Percentiles rank a stretch among this genome's conserved stretches.
These are phyloP conservation scores for Apostasia shenzhenica DNA, from an alignment of 106 monocot species.

Conservation along the genomic window DNA sequence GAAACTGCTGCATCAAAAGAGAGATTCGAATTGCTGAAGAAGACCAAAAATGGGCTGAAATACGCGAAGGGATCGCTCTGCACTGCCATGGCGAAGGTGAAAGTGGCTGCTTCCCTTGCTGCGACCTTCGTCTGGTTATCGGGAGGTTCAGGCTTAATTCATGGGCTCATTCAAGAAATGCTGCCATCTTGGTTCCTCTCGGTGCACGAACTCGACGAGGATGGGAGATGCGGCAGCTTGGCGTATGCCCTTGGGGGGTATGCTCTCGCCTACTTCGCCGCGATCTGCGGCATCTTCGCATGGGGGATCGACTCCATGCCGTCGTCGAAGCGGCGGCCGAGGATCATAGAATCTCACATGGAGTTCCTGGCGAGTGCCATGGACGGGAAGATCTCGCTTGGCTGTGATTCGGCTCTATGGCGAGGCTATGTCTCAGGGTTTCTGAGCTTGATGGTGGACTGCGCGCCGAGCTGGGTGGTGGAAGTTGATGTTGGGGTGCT, in stretches of 20 bases:
- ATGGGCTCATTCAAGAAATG: constrained; percentile 70
- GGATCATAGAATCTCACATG: constrained; percentile 57
- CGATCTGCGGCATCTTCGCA: constrained; percentile 72
- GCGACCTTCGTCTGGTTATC: constrained; percentile 84
- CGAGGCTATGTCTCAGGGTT: constrained; percentile 62
- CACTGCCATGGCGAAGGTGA: constrained; percentile 42
- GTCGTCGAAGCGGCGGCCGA: constrained; percentile 35
- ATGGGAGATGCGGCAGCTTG: constrained; percentile 22
- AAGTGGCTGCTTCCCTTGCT: constrained; percentile 59
- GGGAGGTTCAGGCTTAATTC: constrained; percentile 71
- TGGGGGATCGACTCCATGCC: constrained; percentile 65
- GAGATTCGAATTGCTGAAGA: constrained; percentile 36
- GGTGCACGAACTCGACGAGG: constrained; percentile 28
- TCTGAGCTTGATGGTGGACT: constrained; percentile 64
- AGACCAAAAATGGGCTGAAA: constrained; percentile 34
- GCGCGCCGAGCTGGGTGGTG: constrained; percentile 69
- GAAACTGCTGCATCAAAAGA: constrained; percentile 25
- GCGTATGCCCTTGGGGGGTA: constrained; percentile 45
- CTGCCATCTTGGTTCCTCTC: constrained; percentile 85
- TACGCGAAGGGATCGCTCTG: constrained; percentile 56
- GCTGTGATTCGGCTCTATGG: constrained; percentile 67
- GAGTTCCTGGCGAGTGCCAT: constrained; percentile 71
- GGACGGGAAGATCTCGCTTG: constrained; percentile 73
- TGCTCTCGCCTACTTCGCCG: constrained; percentile 63
- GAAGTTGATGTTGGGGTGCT: constrained; percentile 48